A percentile compares a stretch with the other conserved stretches of the same genome.
phyloP scores from a whole-genome alignment of 139 green algal species.

The Micromonas pusilla region DNA sequence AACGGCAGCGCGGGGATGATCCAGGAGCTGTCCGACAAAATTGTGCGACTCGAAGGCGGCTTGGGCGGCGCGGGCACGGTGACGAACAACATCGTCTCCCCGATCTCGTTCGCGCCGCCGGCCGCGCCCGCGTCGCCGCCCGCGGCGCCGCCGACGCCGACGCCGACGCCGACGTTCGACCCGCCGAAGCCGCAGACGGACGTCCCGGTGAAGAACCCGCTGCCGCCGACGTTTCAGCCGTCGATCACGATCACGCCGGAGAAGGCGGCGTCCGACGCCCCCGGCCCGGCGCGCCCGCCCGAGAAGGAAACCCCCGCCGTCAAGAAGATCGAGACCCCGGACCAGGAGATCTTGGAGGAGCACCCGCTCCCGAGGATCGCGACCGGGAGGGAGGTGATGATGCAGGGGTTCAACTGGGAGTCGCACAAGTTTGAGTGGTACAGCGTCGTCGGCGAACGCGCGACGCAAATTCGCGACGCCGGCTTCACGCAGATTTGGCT shows the following conservation, averaged over 20 bases:
- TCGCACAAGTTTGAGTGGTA: slow-evolving; percentile 39
- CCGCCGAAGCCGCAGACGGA: neutral
- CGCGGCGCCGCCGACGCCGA: too few species aligned
- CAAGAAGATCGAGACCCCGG: neutral
- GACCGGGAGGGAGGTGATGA: slow-evolving; percentile 21
- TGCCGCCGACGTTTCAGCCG: too few species aligned
- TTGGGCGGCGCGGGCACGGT: neutral
- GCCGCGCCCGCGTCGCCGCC: too few species aligned
- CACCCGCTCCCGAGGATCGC: slow-evolving; percentile 4
- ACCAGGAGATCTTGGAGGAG: slow-evolving; percentile 1
- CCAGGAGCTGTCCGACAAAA: neutral
- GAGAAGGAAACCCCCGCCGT: neutral
- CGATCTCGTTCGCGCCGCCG: too few species aligned
- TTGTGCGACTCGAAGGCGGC: neutral
- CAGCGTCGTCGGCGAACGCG: slow-evolving; percentile 32
- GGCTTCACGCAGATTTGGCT: slow-evolving; percentile 52
- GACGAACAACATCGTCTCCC: neutral
- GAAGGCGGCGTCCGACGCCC: neutral
- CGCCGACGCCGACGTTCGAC: too few species aligned
- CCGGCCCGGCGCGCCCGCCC: neutral
- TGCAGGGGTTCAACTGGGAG: slow-evolving; percentile 42
- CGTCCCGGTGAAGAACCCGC: neutral
- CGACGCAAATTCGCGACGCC: slow-evolving; percentile 19
- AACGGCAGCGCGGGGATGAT: neutral
- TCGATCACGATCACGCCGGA: too few species aligned